Evolutionary conservation across 2,329 filamentous ascomycete genomes (phyloP), one percentile per base, ranked within the genome.

Genomic region (Monosporascus sp.): DNA sequence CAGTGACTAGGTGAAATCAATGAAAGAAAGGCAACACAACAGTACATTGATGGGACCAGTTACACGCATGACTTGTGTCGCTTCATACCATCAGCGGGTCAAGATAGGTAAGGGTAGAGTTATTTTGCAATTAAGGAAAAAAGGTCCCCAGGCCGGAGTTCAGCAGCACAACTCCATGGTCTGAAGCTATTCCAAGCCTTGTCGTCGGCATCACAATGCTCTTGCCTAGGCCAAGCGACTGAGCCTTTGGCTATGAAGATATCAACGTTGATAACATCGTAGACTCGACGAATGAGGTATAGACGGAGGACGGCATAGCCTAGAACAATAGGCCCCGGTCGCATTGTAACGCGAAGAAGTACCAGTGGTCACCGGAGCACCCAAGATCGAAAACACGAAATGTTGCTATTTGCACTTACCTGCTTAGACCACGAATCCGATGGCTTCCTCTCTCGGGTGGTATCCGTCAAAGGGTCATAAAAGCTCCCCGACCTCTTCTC

Each of bases 391-490:
- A 46, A 46, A 25, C 24, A 8, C 17, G 46, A 43, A 48, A 39
- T 48, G 31, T 39, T 27, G 37, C 24, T 31, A 18, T 20, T 39
- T 41, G 18, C 54, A 59, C 66, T 64, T 62, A 68, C 67, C 62
- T 63, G 65, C 56, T 66, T 68, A 8, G 65, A 65, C 64, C 66
- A 65, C 55, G 57, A 62, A 50, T 74, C 72, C 24, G 69, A 64
- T 25, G 68, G 63, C 51, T 66, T 65, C 54, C 71, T 68, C 57
- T 74, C 68, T 54, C 69, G 67, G 25, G 73, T 72, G 8, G 72
- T 72, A 56, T 75, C 73, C 22, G 73, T 72, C 46, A 73, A 69
- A 41, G 72, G 73, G 60, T 76, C 72, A 66, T 76, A 75, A 55
- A 75, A 75, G 60, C 70, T 73, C 53, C 72, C 71, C 9, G 70